A percentile compares a stretch with the other conserved stretches of the same genome.
These are phyloP conservation scores for Zygosaccharomyces gambellarensis DNA, from an alignment of 805 yeast genomes.

Conservation along the genomic window DNA sequence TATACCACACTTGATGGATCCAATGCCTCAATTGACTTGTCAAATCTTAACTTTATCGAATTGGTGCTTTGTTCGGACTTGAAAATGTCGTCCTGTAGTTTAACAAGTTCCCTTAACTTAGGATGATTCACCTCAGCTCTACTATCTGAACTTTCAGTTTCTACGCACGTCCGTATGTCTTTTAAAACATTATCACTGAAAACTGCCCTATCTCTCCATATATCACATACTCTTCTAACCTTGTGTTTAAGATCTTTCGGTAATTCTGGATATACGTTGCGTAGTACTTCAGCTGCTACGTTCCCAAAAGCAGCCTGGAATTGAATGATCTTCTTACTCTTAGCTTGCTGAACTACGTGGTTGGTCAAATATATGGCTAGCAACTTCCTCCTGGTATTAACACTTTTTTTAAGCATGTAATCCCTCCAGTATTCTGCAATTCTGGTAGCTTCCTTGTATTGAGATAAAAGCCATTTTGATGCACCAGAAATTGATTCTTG, in stretches of 20 bases:
- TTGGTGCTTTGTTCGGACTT: conserved; percentile 22
- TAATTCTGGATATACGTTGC: conserved; percentile 34
- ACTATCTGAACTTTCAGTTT: conserved; percentile 15
- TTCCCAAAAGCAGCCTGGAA: conserved; percentile 28
- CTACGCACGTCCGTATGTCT: conserved; percentile 27
- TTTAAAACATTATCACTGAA: conserved; percentile 37
- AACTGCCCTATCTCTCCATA: conserved; percentile 62
- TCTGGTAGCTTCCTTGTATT: conserved; percentile 24
- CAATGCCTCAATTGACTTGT: conserved; percentile 24
- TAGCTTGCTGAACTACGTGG: conserved; percentile 34
- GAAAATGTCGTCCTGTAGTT: conserved; percentile 20
- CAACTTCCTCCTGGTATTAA: conserved; percentile 30
- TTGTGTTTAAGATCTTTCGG: conserved; percentile 45
- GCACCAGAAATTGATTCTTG: conserved; percentile 34
- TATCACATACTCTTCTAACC: conserved; percentile 52
- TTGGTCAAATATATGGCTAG: conserved; percentile 31
- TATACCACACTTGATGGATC: conserved; percentile 29
- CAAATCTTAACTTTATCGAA: conserved; percentile 30
- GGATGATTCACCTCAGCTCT: conserved; percentile 33
- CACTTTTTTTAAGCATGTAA: conserved; percentile 22
- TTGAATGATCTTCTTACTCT: conserved; percentile 27
- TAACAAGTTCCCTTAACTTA: conserved; percentile 29
- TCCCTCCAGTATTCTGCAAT: conserved; percentile 28
- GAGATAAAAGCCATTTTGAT: conserved; percentile 33
- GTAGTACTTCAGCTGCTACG: conserved; percentile 34